These are phyloP conservation scores for Ampelomyces quisqualis DNA, from an alignment of 2,329 filamentous ascomycete species.

Conservation along the genomic window DNA sequence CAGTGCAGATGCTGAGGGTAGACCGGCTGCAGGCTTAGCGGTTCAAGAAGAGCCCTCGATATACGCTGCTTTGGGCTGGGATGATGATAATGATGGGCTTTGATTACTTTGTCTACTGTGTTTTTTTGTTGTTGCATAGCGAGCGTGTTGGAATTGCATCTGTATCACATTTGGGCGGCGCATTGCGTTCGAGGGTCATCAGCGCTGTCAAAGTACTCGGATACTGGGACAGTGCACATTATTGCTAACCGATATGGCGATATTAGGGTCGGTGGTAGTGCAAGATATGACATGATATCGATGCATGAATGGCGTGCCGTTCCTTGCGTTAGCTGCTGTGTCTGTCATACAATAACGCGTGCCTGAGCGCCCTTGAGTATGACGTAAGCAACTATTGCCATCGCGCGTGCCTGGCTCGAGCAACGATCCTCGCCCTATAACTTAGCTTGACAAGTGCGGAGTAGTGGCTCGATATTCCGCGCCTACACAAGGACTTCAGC, in stretches of 20 bases:
- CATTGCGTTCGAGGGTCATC: constrained; percentile 4
- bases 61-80: constrained; percentile 50
- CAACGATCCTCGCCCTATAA: neutral
- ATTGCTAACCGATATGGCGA: too few species aligned
- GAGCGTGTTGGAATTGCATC: constrained; percentile 22
- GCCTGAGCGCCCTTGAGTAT: too few species aligned
- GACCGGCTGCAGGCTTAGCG: constrained; percentile 11
- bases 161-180: constrained; percentile 21
- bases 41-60: constrained; percentile 33
- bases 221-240: too few species aligned
- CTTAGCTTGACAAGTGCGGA: neutral
- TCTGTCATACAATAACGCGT: too few species aligned
- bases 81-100: constrained; percentile 45
- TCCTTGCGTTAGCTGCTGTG: neutral
- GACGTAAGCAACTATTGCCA: too few species aligned
- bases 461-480: neutral
- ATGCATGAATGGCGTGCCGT: neutral
- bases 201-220: constrained; percentile 2
- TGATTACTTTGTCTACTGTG: constrained; percentile 13
- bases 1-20: constrained; percentile 1
- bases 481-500: neutral
- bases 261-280: too few species aligned
- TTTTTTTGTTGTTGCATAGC: constrained; percentile 40
- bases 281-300: neutral
- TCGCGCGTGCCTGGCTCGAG: neutral